Percentiles rank a stretch among this genome's conserved stretches.
Conservation (phyloP, 1,284 basidiomycete genomes). For the Fistulina hepatica region DNA sequence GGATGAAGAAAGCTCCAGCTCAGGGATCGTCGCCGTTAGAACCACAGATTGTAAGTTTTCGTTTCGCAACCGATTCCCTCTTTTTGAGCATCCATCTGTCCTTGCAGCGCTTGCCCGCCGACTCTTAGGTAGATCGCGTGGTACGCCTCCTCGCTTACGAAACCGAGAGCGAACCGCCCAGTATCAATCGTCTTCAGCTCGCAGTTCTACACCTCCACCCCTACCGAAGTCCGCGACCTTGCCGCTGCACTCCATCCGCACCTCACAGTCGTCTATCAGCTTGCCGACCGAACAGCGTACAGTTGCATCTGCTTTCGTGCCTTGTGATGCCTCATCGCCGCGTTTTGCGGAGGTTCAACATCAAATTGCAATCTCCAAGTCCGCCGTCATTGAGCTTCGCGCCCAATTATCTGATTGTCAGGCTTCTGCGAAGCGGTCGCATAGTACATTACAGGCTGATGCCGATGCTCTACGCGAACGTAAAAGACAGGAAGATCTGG, state of each 20-base stretch:
- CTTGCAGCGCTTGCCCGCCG: slow-evolving; percentile 34
- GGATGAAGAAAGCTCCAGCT: slow-evolving; percentile 63
- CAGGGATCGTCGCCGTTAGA: slow-evolving; percentile 61
- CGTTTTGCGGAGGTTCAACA: slow-evolving; percentile 65
- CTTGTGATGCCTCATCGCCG: slow-evolving; percentile 59
- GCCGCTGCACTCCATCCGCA: slow-evolving; percentile 53
- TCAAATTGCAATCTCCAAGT: slow-evolving; percentile 63
- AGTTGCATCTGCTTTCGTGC: slow-evolving; percentile 26
- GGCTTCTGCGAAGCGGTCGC: slow-evolving; percentile 49
- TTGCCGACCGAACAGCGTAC: slow-evolving; percentile 26
- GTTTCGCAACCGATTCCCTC: background rate
- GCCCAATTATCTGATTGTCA: slow-evolving; percentile 69
- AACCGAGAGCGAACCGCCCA: slow-evolving; percentile 47
- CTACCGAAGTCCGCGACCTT: slow-evolving; percentile 72
- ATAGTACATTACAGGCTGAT: slow-evolving; percentile 56
- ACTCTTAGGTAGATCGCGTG: slow-evolving; percentile 18
- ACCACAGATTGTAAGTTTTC: slow-evolving; percentile 19
- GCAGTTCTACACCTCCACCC: slow-evolving; percentile 65
- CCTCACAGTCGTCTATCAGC: slow-evolving; percentile 26
- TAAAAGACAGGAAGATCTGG: slow-evolving; percentile 77
- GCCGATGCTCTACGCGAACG: slow-evolving; percentile 64
- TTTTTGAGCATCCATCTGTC: slow-evolving; percentile 28
- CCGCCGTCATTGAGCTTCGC: slow-evolving; percentile 60
- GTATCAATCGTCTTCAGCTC: slow-evolving; percentile 27
- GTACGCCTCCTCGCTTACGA: slow-evolving; percentile 40